A percentile compares a stretch with the other conserved stretches of the same genome.
Evolutionary conservation across 495 filamentous ascomycete genomes (phyloP).

Genomic region (Annulohypoxylon stygium): DNA sequence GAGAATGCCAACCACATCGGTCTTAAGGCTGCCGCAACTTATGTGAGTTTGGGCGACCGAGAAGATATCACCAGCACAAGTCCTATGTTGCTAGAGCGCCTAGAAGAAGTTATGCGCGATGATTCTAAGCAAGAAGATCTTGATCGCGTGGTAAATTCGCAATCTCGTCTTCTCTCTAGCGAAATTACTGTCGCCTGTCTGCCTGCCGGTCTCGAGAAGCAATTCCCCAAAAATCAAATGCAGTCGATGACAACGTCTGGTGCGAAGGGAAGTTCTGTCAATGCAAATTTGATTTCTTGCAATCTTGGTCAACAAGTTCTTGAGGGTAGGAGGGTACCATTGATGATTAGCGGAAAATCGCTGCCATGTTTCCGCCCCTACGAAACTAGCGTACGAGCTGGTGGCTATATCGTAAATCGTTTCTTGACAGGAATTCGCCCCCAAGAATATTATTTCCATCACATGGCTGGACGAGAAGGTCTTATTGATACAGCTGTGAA

Average conservation of each 20-base stretch:
- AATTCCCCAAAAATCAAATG: slow-evolving; percentile 98
- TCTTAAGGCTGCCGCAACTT: slow-evolving; percentile 85
- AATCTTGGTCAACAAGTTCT: slow-evolving; percentile 97
- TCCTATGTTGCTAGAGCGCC: slow-evolving; percentile 75
- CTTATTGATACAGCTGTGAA: slow-evolving; percentile 99
- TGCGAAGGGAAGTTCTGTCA: slow-evolving; percentile 92
- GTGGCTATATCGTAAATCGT: slow-evolving; percentile 93
- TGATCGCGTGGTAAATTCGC: slow-evolving; percentile 85
- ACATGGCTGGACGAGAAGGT: slow-evolving; percentile 98
- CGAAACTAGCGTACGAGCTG: slow-evolving; percentile 89
- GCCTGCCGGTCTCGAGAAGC: slow-evolving; percentile 85
- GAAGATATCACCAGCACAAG: slow-evolving; percentile 68
- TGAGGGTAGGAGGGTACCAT: slow-evolving; percentile 92
- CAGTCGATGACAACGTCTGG: slow-evolving; percentile 98
- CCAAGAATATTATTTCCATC: slow-evolving; percentile 99
- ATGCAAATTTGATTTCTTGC: slow-evolving; percentile 97
- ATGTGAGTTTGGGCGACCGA: slow-evolving; percentile 84
- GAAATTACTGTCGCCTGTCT: slow-evolving; percentile 83
- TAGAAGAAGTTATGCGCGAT: slow-evolving; percentile 92
- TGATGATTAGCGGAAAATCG: slow-evolving; percentile 98
- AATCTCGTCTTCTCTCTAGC: slow-evolving; percentile 77
- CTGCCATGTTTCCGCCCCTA: slow-evolving; percentile 94
- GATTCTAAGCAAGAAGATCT: slow-evolving; percentile 89
- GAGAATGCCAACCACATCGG: slow-evolving; percentile 78
- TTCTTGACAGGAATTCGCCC: slow-evolving; percentile 98